Evolutionary conservation across 495 filamentous ascomycete genomes (phyloP).

Genomic region (Penicillium herquei): DNA sequence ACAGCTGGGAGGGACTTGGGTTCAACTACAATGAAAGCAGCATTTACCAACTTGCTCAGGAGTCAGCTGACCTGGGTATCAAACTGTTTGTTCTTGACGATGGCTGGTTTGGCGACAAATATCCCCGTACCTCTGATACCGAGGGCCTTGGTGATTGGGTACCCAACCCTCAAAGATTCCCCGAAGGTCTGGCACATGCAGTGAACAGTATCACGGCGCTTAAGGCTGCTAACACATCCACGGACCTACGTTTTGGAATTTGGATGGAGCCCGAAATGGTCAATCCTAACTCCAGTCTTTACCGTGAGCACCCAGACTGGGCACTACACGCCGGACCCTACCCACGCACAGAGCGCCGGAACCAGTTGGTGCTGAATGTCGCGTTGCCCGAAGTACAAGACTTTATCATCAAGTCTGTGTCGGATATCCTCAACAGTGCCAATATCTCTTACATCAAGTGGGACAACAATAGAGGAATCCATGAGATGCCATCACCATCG

Average conservation of each 20-base stretch:
- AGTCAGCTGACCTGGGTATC: constrained; percentile 49
- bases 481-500: constrained; percentile 49
- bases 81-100: constrained; percentile 57
- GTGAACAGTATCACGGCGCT: constrained; percentile 44
- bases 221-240: constrained; percentile 38
- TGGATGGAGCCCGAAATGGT: constrained; percentile 63
- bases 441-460: constrained; percentile 56
- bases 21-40: constrained; percentile 48
- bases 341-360: constrained; percentile 47
- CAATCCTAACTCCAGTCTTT: constrained; percentile 53
- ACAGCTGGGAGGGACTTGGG: constrained; percentile 57
- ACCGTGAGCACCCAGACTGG: constrained; percentile 55
- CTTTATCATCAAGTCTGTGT: constrained; percentile 49
- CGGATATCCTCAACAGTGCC: constrained; percentile 45
- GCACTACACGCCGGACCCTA: constrained; percentile 50
- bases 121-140: constrained; percentile 48
- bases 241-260: constrained; percentile 49
- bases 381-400: constrained; percentile 53
- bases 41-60: constrained; percentile 46
- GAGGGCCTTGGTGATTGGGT: constrained; percentile 56
- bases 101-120: constrained; percentile 57
- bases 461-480: constrained; percentile 57
- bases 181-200: constrained; percentile 45
- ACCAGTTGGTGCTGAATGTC: constrained; percentile 54
- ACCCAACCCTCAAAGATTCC: constrained; percentile 51